A percentile compares a stretch with the other conserved stretches of the same genome.
Conservation (phyloP, 1,139 yeast genomes). For the Pichia cactophila region DNA sequence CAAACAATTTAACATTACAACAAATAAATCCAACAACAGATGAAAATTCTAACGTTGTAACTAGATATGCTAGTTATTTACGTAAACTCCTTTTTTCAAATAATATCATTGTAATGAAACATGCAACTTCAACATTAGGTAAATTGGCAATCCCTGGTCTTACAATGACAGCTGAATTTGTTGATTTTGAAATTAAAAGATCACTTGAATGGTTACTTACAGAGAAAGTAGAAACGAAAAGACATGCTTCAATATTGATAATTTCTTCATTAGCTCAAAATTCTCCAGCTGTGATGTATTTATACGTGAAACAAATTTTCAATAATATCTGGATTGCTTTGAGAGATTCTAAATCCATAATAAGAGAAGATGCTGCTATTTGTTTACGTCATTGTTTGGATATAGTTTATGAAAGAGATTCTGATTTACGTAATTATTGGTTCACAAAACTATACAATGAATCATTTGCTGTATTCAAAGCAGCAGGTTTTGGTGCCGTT, state of each 20-base stretch:
- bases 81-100: conserved; percentile 74
- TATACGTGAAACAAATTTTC: conserved; percentile 69
- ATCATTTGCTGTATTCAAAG: conserved; percentile 24
- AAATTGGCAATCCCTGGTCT: conserved; percentile 87
- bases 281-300: conserved; percentile 77
- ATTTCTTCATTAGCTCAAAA: conserved; percentile 79
- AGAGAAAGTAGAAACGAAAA: conserved; percentile 72
- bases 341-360: conserved; percentile 65
- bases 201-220: conserved; percentile 84
- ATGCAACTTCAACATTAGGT: conserved; percentile 83
- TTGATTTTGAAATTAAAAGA: conserved; percentile 83
- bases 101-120: conserved; percentile 76
- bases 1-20: conserved; percentile 20
- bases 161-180: conserved; percentile 82
- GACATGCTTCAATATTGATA: conserved; percentile 87
- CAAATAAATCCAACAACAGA: conserved; percentile 31
- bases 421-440: conserved; percentile 67
- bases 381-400: conserved; percentile 72
- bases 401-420: conserved; percentile 73
- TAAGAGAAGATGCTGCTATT: conserved; percentile 78
- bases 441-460: conserved; percentile 47
- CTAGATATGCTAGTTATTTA: conserved; percentile 82
- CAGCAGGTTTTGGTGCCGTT: conserved; percentile 8
- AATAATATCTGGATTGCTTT: conserved; percentile 85
- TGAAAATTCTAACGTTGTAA: conserved; percentile 82